Conservation (phyloP, 2,329 filamentous ascomycete genomes). For the Cladosporium sp. region DNA sequence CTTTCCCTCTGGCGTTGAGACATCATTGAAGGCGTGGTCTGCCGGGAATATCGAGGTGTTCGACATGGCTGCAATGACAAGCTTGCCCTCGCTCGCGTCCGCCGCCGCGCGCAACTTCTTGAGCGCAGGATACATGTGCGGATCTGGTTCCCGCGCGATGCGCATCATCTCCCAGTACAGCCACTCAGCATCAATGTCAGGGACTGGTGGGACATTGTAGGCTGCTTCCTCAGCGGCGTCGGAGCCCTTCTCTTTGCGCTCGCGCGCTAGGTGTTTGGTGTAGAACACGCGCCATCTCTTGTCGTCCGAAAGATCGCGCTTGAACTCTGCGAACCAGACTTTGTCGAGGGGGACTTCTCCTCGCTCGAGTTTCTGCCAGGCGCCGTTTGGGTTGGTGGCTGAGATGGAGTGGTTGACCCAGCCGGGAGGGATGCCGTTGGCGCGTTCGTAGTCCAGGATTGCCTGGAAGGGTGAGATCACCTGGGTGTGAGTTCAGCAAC, state of each 20-base stretch:
- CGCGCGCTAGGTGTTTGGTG: slow-evolving; percentile 28
- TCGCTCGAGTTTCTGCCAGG: slow-evolving; percentile 85
- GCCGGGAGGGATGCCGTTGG: slow-evolving; percentile 74
- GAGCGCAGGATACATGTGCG: slow-evolving; percentile 84
- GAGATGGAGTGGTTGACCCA: slow-evolving; percentile 93
- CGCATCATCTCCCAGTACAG: slow-evolving; percentile 94
- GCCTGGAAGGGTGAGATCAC: slow-evolving; percentile 89
- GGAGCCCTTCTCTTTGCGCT: slow-evolving; percentile 45
- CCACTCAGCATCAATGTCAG: slow-evolving; percentile 71
- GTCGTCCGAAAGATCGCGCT: slow-evolving; percentile 66
- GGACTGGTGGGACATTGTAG: slow-evolving; percentile 58
- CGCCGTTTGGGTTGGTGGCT: slow-evolving; percentile 71
- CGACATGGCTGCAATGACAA: slow-evolving; percentile 77
- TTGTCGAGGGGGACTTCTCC: slow-evolving; percentile 76
- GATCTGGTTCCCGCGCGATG: slow-evolving; percentile 68
- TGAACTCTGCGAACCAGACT: slow-evolving; percentile 75
- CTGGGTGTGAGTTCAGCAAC: slow-evolving; percentile 46
- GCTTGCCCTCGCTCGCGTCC: slow-evolving; percentile 44
- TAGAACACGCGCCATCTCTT: slow-evolving; percentile 67
- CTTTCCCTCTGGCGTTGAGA: slow-evolving; percentile 41
- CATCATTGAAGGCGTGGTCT: slow-evolving; percentile 65
- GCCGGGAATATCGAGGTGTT: slow-evolving; percentile 88
- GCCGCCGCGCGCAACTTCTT: slow-evolving; percentile 57
- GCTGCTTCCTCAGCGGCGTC: slow-evolving; percentile 33
- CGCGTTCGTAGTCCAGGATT: slow-evolving; percentile 85